Conservation (phyloP, 352 stramenopile species). For the Globisporangium splendens region DNA sequence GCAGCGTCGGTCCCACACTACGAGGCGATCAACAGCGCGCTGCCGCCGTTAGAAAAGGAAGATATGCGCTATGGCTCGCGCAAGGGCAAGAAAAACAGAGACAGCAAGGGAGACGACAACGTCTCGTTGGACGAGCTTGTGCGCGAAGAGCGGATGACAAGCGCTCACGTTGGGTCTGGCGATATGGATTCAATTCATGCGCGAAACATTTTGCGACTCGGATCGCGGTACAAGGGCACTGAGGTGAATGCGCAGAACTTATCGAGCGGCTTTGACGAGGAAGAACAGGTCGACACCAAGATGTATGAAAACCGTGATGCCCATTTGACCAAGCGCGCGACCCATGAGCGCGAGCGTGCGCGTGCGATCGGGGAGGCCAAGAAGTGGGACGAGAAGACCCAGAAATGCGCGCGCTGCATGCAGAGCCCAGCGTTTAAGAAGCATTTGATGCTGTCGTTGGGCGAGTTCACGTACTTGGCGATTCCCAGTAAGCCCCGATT, state of each 20-base stretch:
- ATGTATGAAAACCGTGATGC: conserved; percentile 46
- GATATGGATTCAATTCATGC: conserved; percentile 72
- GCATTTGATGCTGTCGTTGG: conserved; percentile 75
- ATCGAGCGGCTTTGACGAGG: conserved; percentile 79
- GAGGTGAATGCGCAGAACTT: conserved; percentile 60
- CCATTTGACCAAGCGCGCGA: conserved; percentile 58
- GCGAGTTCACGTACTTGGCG: conserved; percentile 70
- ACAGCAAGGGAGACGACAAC: conserved; percentile 15
- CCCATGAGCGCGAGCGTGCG: conserved; percentile 46
- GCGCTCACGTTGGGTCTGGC: conserved; percentile 26
- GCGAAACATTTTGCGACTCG: conserved; percentile 72
- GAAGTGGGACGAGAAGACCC: conserved; percentile 58
- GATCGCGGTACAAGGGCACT: conserved; percentile 65
- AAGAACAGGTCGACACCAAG: conserved; percentile 69
- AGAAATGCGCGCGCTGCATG: conserved; percentile 71
- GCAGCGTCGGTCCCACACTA: conserved; percentile 49
- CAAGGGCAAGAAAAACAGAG: conserved; percentile 62
- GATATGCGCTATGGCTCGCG: conserved; percentile 54
- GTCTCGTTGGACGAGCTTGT: conserved; percentile 74
- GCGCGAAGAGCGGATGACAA: conserved; percentile 66
- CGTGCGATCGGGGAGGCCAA: conserved; percentile 57
- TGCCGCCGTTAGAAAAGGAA: conserved; percentile 69
- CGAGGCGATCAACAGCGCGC: conserved; percentile 46
- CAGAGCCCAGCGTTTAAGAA: conserved; percentile 74
- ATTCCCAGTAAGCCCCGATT: conserved; percentile 54